Evolutionary conservation across 1,284 basidiomycete genomes (phyloP).

Genomic region (Pseudozyma sp.): DNA sequence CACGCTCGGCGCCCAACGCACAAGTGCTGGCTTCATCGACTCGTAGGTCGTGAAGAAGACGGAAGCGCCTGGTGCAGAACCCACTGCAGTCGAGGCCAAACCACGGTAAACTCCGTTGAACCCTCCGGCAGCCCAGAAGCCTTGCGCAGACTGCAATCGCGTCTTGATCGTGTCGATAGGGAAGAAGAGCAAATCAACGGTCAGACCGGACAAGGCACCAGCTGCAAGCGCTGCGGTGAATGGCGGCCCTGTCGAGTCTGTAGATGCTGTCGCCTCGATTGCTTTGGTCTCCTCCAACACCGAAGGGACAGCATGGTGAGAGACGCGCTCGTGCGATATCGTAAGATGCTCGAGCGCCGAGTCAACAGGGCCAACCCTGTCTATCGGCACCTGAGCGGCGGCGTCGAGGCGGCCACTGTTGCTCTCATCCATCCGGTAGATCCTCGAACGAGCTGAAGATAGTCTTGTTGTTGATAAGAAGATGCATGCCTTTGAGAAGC

Average conservation of each 20-base stretch:
- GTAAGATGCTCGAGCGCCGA: slow-evolving; percentile 19
- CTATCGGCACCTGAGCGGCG: not conserved
- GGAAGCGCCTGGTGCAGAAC: slow-evolving; percentile 94
- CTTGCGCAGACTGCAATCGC: slow-evolving; percentile 86
- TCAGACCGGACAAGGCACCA: slow-evolving; percentile 63
- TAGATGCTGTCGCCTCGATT: not conserved
- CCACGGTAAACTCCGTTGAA: slow-evolving; percentile 94
- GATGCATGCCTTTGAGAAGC: not conserved
- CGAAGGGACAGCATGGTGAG: slow-evolving; percentile 32
- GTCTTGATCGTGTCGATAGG: slow-evolving; percentile 98
- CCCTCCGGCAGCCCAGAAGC: slow-evolving; percentile 87
- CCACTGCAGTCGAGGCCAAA: slow-evolving; percentile 92
- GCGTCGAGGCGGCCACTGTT: not conserved
- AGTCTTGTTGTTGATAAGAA: slow-evolving; percentile 19
- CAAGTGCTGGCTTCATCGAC: slow-evolving; percentile 78
- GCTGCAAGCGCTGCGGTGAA: slow-evolving; percentile 48
- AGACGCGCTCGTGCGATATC: slow-evolving; percentile 14
- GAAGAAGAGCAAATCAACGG: slow-evolving; percentile 87
- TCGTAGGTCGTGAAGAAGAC: slow-evolving; percentile 97
- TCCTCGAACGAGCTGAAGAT: slow-evolving; percentile 26
- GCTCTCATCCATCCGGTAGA: slow-evolving; percentile 9
- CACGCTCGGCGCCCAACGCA: slow-evolving; percentile 23
- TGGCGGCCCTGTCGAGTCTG: slow-evolving; percentile 12
- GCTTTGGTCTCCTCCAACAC: slow-evolving; percentile 30
- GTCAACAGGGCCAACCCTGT: not conserved